Conservation (phyloP, 371 early-diverging fungal genomes). For the Chytridium lagenaria region DNA sequence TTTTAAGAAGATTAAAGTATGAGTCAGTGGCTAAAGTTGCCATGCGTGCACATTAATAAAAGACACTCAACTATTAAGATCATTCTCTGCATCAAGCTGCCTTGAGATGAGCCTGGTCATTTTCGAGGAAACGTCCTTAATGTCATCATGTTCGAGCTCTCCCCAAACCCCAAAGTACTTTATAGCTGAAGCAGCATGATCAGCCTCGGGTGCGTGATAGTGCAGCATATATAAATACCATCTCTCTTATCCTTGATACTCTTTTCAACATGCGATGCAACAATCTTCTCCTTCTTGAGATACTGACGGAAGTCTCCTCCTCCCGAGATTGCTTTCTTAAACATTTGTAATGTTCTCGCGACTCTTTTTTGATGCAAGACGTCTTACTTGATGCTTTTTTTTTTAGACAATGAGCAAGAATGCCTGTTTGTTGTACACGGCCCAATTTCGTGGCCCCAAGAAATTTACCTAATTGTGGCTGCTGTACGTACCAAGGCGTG, state of each 20-base stretch:
- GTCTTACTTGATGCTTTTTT: no score
- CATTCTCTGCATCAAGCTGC: slow-evolving; percentile 11
- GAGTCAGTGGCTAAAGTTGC: no score
- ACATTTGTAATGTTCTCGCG: no score
- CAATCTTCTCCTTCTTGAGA: slow-evolving; percentile 35
- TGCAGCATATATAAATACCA: slow-evolving; percentile 7
- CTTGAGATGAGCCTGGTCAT: neutral
- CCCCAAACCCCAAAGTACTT: slow-evolving; percentile 21
- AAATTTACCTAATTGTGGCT: no score
- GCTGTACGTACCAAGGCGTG: no score
- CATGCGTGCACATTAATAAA: no score
- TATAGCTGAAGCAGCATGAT: neutral
- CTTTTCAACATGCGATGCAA: slow-evolving; percentile 1
- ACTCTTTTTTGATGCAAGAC: no score
- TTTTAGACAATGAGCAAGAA: no score
- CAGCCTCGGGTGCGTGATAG: neutral
- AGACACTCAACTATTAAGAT: neutral
- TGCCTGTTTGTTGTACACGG: no score
- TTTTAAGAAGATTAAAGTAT: slow-evolving; percentile 8
- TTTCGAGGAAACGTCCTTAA: slow-evolving; percentile 9
- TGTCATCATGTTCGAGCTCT: slow-evolving; percentile 28
- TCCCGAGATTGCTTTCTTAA: no score
- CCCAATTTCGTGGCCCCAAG: no score
- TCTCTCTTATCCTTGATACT: slow-evolving; percentile 15
- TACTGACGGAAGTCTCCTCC: slow-evolving; percentile 26